These are phyloP conservation scores for Babesia sp. DNA, from an alignment of 169 alveolate species.

Conservation along the genomic window DNA sequence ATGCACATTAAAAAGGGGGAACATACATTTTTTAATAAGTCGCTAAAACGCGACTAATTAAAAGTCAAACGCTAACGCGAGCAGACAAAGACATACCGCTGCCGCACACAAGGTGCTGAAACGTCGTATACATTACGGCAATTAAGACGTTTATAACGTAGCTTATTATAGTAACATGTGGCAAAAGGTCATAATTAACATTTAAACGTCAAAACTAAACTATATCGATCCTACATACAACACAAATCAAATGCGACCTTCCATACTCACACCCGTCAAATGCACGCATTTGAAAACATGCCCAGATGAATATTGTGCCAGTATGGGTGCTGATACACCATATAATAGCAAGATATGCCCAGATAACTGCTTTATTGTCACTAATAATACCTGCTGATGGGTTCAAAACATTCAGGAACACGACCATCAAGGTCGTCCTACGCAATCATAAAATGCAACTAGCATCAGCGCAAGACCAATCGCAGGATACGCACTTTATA, in stretches of 20 bases:
- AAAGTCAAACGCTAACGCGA: not conserved
- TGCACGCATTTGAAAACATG: not conserved
- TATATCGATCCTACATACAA: no score
- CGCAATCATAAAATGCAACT: not conserved
- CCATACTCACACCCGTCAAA: no score
- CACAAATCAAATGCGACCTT: no score
- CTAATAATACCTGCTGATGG: not conserved
- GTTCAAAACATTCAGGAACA: not conserved
- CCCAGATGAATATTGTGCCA: not conserved
- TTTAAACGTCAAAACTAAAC: no score
- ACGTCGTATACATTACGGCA: not conserved
- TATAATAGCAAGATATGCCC: not conserved
- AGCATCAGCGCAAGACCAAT: not conserved
- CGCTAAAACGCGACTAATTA: not conserved
- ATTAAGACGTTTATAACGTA: not conserved
- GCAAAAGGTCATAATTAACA: no score
- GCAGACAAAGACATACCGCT: not conserved
- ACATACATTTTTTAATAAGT: not conserved
- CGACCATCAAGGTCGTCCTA: not conserved
- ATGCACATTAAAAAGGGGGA: not conserved
- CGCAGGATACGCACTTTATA: not conserved
- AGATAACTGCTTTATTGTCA: not conserved
- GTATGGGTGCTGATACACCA: not conserved
- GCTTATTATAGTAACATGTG: not conserved
- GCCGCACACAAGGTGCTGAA: slow-evolving; percentile 5